phyloP scores from a whole-genome alignment of 352 stramenopile genomes.

The Stephanocyclus meneghinianus region DNA sequence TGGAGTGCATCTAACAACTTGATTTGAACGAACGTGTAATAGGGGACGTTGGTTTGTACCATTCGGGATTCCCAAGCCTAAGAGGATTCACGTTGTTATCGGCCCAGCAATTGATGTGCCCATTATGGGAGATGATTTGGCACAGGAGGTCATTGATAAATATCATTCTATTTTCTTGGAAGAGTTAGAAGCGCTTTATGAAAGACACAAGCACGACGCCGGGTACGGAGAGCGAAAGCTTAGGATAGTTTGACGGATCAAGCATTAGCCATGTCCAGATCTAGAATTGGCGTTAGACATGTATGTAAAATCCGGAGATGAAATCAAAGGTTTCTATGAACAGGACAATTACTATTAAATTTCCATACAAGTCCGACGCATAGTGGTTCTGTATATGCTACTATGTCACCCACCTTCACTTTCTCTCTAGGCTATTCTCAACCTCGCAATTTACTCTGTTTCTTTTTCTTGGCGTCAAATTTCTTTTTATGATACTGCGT shows the following conservation, averaged over 20 bases:
- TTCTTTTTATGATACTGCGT: constrained; percentile 74
- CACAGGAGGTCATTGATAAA: constrained; percentile 57
- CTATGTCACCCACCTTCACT: background rate
- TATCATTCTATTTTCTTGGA: constrained; percentile 56
- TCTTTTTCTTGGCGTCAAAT: constrained; percentile 81
- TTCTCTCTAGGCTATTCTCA: constrained; percentile 27
- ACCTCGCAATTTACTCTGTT: constrained; percentile 68
- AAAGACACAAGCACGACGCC: constrained; percentile 54
- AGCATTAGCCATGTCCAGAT: background rate
- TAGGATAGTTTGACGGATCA: constrained; percentile 50
- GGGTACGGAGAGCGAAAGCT: constrained; percentile 58
- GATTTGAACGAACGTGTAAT: background rate
- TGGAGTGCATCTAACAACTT: background rate
- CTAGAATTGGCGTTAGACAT: background rate
- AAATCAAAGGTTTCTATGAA: no score
- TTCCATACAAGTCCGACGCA: no score
- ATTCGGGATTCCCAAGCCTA: constrained; percentile 56
- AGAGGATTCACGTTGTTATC: constrained; percentile 54
- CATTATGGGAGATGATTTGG: constrained; percentile 39
- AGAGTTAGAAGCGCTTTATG: constrained; percentile 56
- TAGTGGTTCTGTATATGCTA: background rate
- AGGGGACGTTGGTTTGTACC: constrained; percentile 55
- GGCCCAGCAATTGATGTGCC: constrained; percentile 52
- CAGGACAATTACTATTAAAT: no score
- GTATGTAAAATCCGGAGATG: no score